phyloP scores from a whole-genome alignment of 305 asterid genomes.

The Striga hermonthica region DNA sequence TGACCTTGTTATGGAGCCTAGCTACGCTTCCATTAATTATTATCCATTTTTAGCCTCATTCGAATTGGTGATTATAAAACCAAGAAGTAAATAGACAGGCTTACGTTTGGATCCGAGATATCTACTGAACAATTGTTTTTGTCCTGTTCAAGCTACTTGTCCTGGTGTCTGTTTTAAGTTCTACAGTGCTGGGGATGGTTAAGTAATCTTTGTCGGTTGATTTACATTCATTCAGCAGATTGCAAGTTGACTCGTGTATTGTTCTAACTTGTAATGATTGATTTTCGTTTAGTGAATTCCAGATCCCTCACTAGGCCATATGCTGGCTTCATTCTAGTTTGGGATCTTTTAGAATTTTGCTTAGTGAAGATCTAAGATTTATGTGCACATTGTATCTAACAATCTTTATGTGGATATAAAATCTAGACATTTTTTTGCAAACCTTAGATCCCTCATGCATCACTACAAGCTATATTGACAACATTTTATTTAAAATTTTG shows the following conservation, averaged over 20 bases:
- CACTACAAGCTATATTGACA: background rate
- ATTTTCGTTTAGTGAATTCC: background rate
- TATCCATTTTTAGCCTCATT: conserved; percentile 1
- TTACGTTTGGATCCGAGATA: conserved; percentile 18
- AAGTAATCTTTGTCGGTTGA: background rate
- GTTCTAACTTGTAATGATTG: background rate
- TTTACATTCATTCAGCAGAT: background rate
- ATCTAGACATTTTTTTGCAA: background rate
- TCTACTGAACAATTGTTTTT: background rate
- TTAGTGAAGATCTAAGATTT: background rate
- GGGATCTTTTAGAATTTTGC: background rate
- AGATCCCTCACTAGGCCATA: background rate
- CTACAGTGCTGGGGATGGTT: background rate
- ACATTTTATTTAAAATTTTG: background rate
- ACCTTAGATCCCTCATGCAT: background rate
- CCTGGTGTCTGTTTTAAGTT: conserved; percentile 15
- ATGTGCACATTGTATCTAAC: background rate
- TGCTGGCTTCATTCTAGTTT: background rate
- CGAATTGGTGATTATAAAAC: background rate
- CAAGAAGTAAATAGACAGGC: conserved; percentile 9
- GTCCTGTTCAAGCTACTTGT: background rate
- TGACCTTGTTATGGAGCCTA: background rate
- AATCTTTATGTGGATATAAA: background rate
- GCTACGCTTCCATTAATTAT: conserved; percentile 2
- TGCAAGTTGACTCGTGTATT: background rate